phyloP scores from a whole-genome alignment of 345 rosid species.

The Draba incana region DNA sequence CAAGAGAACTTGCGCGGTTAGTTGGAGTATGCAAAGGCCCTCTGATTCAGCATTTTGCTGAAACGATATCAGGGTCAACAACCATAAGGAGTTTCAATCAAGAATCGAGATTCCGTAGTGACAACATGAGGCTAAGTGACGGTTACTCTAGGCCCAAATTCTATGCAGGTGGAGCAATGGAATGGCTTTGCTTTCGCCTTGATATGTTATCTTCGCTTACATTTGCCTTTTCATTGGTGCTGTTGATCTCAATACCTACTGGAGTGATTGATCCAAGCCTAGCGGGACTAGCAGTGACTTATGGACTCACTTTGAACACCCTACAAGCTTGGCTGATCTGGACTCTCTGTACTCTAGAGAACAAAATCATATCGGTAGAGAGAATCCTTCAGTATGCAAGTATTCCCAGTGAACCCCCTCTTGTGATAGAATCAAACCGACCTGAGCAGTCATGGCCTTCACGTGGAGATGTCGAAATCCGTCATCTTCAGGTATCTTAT shows the following conservation, averaged over 20 bases:
- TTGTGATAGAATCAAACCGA: constrained; percentile 57
- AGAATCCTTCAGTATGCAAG: constrained; percentile 77
- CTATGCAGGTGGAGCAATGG: constrained; percentile 66
- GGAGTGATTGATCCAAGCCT: constrained; percentile 77
- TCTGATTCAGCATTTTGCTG: constrained; percentile 80
- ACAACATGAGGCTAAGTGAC: constrained; percentile 64
- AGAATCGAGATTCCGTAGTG: constrained; percentile 64
- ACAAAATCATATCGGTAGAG: constrained; percentile 86
- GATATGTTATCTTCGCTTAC: constrained; percentile 67
- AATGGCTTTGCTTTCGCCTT: constrained; percentile 86
- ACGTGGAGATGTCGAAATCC: constrained; percentile 58
- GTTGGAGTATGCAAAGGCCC: constrained; percentile 86
- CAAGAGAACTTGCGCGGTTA: constrained; percentile 74
- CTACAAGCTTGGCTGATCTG: constrained; percentile 73
- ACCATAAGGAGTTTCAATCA: constrained; percentile 86
- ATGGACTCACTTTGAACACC: constrained; percentile 74
- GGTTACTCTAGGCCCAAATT: constrained; percentile 70
- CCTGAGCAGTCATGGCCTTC: constrained; percentile 71
- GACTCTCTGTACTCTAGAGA: constrained; percentile 71
- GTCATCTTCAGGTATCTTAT: constrained; percentile 61
- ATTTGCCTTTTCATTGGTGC: constrained; percentile 68
- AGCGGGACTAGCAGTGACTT: constrained; percentile 86
- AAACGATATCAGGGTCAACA: constrained; percentile 75
- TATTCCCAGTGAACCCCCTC: constrained; percentile 77
- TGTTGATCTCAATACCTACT: constrained; percentile 65